These are phyloP conservation scores for Elaeagnus macrophylla DNA, from an alignment of 306 rosid species.

Conservation along the genomic window DNA sequence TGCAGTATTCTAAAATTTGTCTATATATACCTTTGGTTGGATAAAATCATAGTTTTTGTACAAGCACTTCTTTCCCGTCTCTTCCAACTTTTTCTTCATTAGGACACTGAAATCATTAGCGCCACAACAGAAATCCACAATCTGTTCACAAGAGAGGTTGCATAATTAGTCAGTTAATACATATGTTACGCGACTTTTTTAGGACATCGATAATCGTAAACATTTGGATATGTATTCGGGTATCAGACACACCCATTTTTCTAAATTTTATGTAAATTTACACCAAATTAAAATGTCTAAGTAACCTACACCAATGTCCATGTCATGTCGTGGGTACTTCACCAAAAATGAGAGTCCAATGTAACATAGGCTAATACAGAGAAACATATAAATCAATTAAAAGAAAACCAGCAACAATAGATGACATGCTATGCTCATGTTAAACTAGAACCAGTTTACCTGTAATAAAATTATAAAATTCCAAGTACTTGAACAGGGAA, in stretches of 20 bases:
- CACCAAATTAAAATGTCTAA: too few species aligned
- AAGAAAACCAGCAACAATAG: neutral
- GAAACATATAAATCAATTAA: neutral
- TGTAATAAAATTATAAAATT: neutral
- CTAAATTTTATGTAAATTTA: too few species aligned
- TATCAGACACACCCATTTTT: too few species aligned
- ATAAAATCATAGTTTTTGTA: constrained; percentile 70
- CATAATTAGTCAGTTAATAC: constrained; percentile 23
- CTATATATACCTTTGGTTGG: constrained; percentile 65
- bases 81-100: constrained; percentile 77
- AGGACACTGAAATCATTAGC: constrained; percentile 82
- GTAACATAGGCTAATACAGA: constrained; percentile 8
- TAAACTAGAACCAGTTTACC: neutral
- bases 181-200: too few species aligned
- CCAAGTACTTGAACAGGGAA: neutral
- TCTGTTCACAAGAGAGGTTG: constrained; percentile 44
- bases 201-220: too few species aligned
- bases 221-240: too few species aligned
- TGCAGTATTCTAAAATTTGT: constrained; percentile 8
- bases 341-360: too few species aligned
- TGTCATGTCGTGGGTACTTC: too few species aligned
- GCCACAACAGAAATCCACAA: constrained; percentile 95
- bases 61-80: constrained; percentile 61
- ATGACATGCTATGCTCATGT: neutral
- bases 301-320: too few species aligned